These are phyloP conservation scores for Pseudocohnilembus persalinus DNA, from an alignment of 169 alveolate genomes.

Conservation along the genomic window DNA sequence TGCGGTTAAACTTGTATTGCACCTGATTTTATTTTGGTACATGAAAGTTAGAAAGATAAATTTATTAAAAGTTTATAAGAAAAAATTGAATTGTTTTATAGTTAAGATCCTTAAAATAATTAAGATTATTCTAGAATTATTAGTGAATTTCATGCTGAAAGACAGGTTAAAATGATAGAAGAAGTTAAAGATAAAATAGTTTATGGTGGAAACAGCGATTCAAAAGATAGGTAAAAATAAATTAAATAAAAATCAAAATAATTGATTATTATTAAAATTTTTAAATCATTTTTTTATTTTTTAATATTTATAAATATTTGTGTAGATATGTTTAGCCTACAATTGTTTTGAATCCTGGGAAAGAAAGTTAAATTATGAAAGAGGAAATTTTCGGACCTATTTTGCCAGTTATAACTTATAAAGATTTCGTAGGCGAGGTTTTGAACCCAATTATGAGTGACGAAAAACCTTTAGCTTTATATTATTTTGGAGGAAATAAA, in stretches of 20 bases:
- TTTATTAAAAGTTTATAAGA: conserved; percentile 58
- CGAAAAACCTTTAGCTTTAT: conserved; percentile 82
- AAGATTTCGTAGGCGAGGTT: conserved; percentile 62
- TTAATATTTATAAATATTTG: neutral
- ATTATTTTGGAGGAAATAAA: conserved; percentile 67
- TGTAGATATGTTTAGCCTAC: conserved; percentile 74
- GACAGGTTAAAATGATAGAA: conserved; percentile 64
- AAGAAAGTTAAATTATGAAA: conserved; percentile 61
- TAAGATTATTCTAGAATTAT: conserved; percentile 71
- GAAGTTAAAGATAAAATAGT: conserved; percentile 69
- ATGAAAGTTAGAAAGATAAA: conserved; percentile 54
- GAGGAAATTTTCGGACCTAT: conserved; percentile 88
- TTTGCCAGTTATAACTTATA: conserved; percentile 71
- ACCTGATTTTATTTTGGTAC: conserved; percentile 84
- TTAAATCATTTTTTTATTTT: too few species aligned
- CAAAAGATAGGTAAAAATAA: conserved; percentile 18
- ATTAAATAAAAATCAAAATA: too few species aligned
- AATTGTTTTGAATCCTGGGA: conserved; percentile 66
- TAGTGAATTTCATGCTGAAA: conserved; percentile 72
- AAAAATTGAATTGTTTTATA: conserved; percentile 52
- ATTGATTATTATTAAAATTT: too few species aligned
- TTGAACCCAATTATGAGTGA: conserved; percentile 64
- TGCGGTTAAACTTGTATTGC: conserved; percentile 88
- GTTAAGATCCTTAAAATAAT: conserved; percentile 63
- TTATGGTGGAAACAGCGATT: conserved; percentile 67